These are phyloP conservation scores for Rhizoctonia solani DNA, from an alignment of 1,284 basidiomycete species.

Conservation along the genomic window DNA sequence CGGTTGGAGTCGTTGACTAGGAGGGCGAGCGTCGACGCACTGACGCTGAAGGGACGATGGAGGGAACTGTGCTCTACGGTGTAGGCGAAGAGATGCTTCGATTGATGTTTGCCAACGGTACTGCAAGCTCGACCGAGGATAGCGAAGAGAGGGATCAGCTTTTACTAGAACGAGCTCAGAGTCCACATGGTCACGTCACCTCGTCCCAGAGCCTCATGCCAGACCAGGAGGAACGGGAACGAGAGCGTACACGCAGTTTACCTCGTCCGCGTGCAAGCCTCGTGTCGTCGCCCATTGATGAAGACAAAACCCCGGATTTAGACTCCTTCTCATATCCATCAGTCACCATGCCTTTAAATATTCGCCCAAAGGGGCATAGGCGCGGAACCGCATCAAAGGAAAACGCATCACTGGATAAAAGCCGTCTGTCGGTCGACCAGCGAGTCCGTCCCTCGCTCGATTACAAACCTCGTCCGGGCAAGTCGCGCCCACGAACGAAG, in stretches of 20 bases:
- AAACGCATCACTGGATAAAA: background rate
- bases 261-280: constrained; percentile 21
- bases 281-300: background rate
- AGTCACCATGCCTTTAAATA: too few relatives aligned
- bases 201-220: too few relatives aligned
- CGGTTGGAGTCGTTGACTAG: background rate
- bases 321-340: background rate
- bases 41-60: constrained; percentile 14
- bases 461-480: too few relatives aligned
- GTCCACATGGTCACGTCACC: too few relatives aligned
- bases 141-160: too few relatives aligned
- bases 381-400: constrained; percentile 10
- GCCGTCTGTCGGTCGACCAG: background rate
- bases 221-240: background rate
- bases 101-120: constrained; percentile 26
- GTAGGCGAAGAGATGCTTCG: constrained; percentile 26
- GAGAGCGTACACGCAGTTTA: constrained; percentile 17
- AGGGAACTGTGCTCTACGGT: constrained; percentile 28
- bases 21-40: constrained; percentile 10
- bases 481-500: constrained; percentile 10
- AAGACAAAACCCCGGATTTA: too few relatives aligned
- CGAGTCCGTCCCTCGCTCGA: too few relatives aligned
- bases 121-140: background rate
- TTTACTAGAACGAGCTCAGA: too few relatives aligned
- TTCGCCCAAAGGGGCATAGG: constrained; percentile 13